Base-by-base conservation (phyloP, 1,139 yeast species). In the Diutina sp. region DNA sequence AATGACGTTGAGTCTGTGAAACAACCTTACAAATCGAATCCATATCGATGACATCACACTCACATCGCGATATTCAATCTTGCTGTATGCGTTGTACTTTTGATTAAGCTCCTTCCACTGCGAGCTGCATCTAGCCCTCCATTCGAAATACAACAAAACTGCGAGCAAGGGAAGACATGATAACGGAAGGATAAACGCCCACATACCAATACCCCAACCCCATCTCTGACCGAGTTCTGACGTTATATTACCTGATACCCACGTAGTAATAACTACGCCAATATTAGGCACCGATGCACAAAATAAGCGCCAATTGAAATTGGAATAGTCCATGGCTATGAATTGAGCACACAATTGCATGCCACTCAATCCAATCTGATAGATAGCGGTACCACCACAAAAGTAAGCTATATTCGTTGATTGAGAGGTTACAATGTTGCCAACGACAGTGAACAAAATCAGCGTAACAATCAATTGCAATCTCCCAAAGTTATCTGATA, bases 181-280 rank as follows among this genome's bases (percentile, higher is more conserved):
- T 41, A 85, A 72, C 32, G 93, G 91, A 71, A 84, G 77, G 59
- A 87, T 84, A 64, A 85, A 83, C 1, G 90, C 90, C 88, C 88
- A 87, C 79, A 86, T 85, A 50, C 86, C 91, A 62, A 85, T 83
- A 46, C 47, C 55, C 60, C 12, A 38, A 58, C 44, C 3, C 58
- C 54, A 44, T 58, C 55, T 2, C 1, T 25, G 12, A 12, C 46
- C 46, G 4, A 38, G 38, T 18, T 30, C 44, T 50, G 14, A n/a
- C 14, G 32, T 45, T 6, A 53, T 30, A 25, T 53, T 29, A 1
- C 55, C 55, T 8, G 50, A 41, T 9, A 53, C 18, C 55, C 55
- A 53, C 21, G 53, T 50, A 21, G 32, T 50, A 32, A 50, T 50
- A 4, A 50, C 32, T 18, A 50, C 32, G 7, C 45, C 45, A 12